These are phyloP conservation scores for Tolypocladium nubicola DNA, from an alignment of 2,329 filamentous ascomycete species.

Conservation along the genomic window DNA sequence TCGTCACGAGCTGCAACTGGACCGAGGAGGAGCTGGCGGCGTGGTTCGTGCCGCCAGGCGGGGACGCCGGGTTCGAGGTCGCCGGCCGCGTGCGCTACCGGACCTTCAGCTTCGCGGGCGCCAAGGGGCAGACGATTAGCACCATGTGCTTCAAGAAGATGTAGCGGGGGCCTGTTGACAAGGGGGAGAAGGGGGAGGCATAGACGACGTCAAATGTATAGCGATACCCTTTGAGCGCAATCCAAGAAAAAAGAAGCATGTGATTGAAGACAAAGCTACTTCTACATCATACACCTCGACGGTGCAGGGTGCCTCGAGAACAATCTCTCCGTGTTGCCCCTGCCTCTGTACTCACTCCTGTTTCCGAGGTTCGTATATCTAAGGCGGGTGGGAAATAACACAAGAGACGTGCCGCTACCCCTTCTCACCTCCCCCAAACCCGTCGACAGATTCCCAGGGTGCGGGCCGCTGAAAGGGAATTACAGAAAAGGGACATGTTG, in stretches of 20 bases:
- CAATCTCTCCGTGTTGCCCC: not conserved
- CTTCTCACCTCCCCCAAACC: not conserved
- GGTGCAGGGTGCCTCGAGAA: not conserved
- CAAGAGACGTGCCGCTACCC: not conserved
- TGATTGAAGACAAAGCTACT: not conserved
- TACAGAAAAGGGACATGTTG: not conserved
- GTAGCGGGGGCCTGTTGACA: constrained; percentile 1
- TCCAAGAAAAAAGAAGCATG: not conserved
- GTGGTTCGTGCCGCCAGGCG: constrained; percentile 56
- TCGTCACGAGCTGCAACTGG: constrained; percentile 98
- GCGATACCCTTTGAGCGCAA: not conserved
- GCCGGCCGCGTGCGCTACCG: constrained; percentile 68
- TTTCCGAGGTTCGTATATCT: not conserved
- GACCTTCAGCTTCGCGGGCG: constrained; percentile 80
- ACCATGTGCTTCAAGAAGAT: constrained; percentile 65
- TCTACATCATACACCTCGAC: not conserved
- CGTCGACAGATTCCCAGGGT: not conserved
- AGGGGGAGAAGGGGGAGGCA: not conserved
- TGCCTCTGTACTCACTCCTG: no score
- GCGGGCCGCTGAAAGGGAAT: not conserved
- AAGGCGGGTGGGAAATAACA: not conserved
- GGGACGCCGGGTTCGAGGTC: constrained; percentile 39
- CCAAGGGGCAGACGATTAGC: constrained; percentile 79
- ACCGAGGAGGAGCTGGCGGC: constrained; percentile 72
- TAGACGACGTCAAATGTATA: not conserved